A percentile compares a stretch with the other conserved stretches of the same genome.
Evolutionary conservation across 2,329 filamentous ascomycete genomes (phyloP).

Genomic region (Arthrobotrys musiformis): DNA sequence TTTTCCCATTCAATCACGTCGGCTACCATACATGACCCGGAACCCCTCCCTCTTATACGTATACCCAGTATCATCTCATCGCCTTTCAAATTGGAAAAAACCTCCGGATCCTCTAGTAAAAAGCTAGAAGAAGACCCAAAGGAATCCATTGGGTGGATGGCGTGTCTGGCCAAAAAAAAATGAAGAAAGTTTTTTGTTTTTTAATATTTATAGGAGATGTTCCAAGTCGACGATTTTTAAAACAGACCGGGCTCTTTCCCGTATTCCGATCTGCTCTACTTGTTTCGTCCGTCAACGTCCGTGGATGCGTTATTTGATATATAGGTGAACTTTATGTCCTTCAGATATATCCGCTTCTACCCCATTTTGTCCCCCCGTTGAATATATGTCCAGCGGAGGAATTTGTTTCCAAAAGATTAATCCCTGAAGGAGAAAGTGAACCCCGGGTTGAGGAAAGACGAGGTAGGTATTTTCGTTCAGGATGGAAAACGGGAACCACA

Average conservation of each 20-base stretch:
- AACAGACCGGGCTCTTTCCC: too few species aligned
- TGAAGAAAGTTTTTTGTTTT: too few species aligned
- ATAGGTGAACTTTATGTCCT: too few species aligned
- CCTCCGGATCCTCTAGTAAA: too few species aligned
- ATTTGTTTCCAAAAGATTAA: slow-evolving; percentile 11
- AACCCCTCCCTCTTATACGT: too few species aligned
- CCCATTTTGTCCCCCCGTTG: too few species aligned
- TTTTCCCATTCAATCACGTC: slow-evolving; percentile 40
- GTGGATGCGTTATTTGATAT: slow-evolving; percentile 4
- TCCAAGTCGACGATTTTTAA: slow-evolving; percentile 6
- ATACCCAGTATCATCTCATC: background rate
- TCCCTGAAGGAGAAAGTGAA: background rate
- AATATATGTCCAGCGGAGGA: background rate
- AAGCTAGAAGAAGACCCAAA: too few species aligned
- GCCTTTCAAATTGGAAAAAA: background rate
- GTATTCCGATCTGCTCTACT: too few species aligned
- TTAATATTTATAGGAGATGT: too few species aligned
- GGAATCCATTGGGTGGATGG: background rate
- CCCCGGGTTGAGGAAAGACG: slow-evolving; percentile 7
- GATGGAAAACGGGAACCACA: slow-evolving; percentile 33
- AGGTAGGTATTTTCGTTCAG: background rate
- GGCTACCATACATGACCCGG: slow-evolving; percentile 46
- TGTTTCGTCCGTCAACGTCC: slow-evolving; percentile 2
- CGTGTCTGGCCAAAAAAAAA: background rate
- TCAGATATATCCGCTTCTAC: too few species aligned